Evolutionary conservation across 805 yeast species (phyloP).

Genomic region (Candida sanyiensis): DNA sequence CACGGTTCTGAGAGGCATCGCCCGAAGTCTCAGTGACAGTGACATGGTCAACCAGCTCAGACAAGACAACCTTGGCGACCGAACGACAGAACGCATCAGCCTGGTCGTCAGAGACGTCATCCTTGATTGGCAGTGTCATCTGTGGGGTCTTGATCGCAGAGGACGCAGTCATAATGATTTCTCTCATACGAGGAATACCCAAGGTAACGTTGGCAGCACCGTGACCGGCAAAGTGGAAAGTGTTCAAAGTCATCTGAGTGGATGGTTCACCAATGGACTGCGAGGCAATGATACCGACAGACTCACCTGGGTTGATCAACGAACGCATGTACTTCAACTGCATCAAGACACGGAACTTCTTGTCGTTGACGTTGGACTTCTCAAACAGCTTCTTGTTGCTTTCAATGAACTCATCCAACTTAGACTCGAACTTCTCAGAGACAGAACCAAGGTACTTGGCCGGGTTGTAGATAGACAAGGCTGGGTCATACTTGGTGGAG

Average conservation of each 20-base stretch:
- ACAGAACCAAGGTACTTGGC: slow-evolving; percentile 89
- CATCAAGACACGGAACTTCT: slow-evolving; percentile 94
- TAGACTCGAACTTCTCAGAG: slow-evolving; percentile 80
- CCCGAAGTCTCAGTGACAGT: slow-evolving; percentile 87
- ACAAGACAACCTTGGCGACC: slow-evolving; percentile 73
- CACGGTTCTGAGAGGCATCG: slow-evolving; percentile 36
- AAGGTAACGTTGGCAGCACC: slow-evolving; percentile 99
- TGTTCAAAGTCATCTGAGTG: slow-evolving; percentile 96
- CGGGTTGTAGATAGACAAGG: slow-evolving; percentile 79
- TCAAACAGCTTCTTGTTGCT: slow-evolving; percentile 51
- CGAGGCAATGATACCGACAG: slow-evolving; percentile 97
- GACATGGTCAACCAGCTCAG: slow-evolving; percentile 84
- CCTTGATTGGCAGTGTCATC: slow-evolving; percentile 84
- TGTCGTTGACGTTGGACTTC: slow-evolving; percentile 48
- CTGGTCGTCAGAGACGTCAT: slow-evolving; percentile 74
- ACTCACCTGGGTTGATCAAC: slow-evolving; percentile 91
- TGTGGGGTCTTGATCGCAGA: slow-evolving; percentile 96
- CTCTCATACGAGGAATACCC: slow-evolving; percentile 99
- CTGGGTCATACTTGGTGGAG: slow-evolving; percentile 74
- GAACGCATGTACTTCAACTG: slow-evolving; percentile 98
- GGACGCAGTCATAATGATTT: slow-evolving; percentile 98
- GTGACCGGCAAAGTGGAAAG: slow-evolving; percentile 99
- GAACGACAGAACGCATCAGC: slow-evolving; percentile 94
- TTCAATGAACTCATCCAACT: slow-evolving; percentile 65
- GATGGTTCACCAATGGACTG: slow-evolving; percentile 99